A percentile compares a stretch with the other conserved stretches of the same genome.
Conservation (phyloP, 192 early-diverging fungal species). For the Fimicolochytrium jonesii region DNA sequence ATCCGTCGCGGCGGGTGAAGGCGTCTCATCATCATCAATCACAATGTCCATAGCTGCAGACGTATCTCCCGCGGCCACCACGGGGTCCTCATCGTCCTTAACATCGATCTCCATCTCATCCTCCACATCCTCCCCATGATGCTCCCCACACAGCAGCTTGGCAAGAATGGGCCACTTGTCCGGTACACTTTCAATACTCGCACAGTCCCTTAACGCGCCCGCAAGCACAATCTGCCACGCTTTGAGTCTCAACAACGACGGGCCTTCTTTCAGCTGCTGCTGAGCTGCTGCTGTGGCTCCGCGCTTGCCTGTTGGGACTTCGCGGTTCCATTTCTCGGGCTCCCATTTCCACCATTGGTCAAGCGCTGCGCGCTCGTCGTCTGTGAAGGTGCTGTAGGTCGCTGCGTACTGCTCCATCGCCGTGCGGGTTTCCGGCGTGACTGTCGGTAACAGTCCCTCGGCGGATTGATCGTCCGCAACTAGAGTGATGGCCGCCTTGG, state of each 20-base stretch:
- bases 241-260: slow-evolving; percentile 23
- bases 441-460: neutral
- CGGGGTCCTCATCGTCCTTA: too few relatives aligned
- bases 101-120: slow-evolving; percentile 8
- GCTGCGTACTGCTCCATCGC: slow-evolving; percentile 16
- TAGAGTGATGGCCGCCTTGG: neutral
- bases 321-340: slow-evolving; percentile 27
- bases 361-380: slow-evolving; percentile 34
- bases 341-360: slow-evolving; percentile 56
- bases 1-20: neutral
- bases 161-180: slow-evolving; percentile 30
- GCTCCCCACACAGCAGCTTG: slow-evolving; percentile 17
- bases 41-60: neutral
- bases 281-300: slow-evolving; percentile 7
- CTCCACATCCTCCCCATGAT: neutral
- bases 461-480: neutral
- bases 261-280: neutral
- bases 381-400: slow-evolving; percentile 22
- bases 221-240: slow-evolving; percentile 52
- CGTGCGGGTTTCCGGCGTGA: neutral
- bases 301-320: too few relatives aligned
- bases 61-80: slow-evolving; percentile 8
- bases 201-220: slow-evolving; percentile 40
- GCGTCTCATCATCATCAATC: neutral
- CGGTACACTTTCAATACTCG: neutral